Percentiles rank a stretch among this genome's conserved stretches.
phyloP scores from a whole-genome alignment of 75 land plant species.

The Cunninghamia lanceolata region DNA sequence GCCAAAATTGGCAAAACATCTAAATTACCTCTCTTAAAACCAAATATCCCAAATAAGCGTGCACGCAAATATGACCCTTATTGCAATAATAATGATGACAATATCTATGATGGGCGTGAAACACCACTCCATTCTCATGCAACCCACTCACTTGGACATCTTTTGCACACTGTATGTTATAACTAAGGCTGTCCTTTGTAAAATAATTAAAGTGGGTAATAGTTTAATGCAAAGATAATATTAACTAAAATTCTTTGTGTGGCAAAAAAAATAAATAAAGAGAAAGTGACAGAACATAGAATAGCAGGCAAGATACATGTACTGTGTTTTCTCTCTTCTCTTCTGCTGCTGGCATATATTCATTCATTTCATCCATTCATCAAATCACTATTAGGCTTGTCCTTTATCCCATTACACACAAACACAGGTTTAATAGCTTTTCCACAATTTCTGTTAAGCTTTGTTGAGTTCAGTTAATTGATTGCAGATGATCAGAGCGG shows the following conservation, averaged over 20 bases:
- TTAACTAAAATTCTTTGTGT: neutral
- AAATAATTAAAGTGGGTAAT: constrained; percentile 1
- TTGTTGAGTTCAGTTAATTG: neutral
- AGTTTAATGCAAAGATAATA: neutral
- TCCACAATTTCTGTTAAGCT: neutral
- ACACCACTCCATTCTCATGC: constrained; percentile 1
- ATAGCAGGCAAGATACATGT: neutral
- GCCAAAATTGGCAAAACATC: no score
- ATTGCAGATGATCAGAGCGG: neutral
- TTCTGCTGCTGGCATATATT: neutral
- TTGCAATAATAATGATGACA: neutral
- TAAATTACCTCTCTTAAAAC: no score
- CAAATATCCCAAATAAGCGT: no score
- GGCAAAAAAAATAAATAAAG: neutral
- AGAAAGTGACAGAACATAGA: neutral
- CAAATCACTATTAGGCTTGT: neutral
- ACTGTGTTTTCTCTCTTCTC: neutral
- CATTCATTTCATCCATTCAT: neutral
- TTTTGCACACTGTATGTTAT: neutral
- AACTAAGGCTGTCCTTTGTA: neutral
- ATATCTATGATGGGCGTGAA: neutral
- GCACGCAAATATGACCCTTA: neutral
- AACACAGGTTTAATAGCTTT: neutral
- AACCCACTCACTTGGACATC: constrained; percentile 3
- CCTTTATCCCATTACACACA: neutral